phyloP scores from a whole-genome alignment of 2,329 filamentous ascomycete species.

The Sporothrix mexicana region DNA sequence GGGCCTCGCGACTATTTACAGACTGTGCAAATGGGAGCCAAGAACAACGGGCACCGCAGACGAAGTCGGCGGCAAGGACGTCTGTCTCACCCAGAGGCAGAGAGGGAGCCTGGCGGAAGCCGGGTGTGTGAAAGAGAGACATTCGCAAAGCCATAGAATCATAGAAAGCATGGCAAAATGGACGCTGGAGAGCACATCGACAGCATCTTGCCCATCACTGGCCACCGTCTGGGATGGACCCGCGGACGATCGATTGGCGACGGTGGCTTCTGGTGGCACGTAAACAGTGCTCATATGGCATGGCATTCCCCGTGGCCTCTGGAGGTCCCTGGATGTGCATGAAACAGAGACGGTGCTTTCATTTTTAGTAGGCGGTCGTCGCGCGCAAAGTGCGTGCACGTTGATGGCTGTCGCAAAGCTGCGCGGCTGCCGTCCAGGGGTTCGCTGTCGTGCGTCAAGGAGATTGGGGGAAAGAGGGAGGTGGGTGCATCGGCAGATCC shows the following conservation, averaged over 20 bases:
- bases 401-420: conserved; percentile 18
- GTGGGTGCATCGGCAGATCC: conserved; percentile 32
- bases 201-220: background rate
- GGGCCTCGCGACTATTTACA: conserved; percentile 5
- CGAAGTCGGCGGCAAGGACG: conserved; percentile 20
- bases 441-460: conserved; percentile 35
- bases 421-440: conserved; percentile 25
- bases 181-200: background rate
- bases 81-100: conserved; percentile 9
- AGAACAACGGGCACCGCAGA: background rate
- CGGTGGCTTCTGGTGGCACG: conserved; percentile 19
- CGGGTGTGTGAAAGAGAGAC: background rate
- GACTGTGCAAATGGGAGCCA: conserved; percentile 18
- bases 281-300: background rate
- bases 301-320: conserved; percentile 1
- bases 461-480: conserved; percentile 18
- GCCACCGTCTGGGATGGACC: conserved; percentile 5
- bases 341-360: conserved; percentile 22
- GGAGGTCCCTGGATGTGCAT: conserved; percentile 14
- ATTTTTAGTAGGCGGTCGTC: background rate
- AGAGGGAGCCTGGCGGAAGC: background rate
- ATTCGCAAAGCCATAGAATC: background rate
- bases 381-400: background rate
- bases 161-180: conserved; percentile 14
- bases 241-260: conserved; percentile 24